phyloP scores from a whole-genome alignment of 2,329 filamentous ascomycete species.

The Aspergillus sp. region DNA sequence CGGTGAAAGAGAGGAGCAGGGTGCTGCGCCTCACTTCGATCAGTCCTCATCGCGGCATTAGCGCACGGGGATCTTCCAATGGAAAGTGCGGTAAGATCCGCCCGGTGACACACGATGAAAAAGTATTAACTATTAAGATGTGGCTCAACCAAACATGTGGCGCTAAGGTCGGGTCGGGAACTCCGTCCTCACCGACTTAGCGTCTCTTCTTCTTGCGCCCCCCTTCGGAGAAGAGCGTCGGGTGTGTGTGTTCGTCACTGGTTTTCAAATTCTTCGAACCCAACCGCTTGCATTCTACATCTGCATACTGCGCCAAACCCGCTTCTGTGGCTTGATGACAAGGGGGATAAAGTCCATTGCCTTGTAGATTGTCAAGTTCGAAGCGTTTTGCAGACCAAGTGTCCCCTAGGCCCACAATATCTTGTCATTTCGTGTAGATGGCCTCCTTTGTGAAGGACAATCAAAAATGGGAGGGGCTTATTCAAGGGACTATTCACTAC shows the following conservation, averaged over 20 bases:
- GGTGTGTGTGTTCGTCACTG: neutral
- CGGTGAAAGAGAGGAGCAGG: conserved; percentile 21
- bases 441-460: neutral
- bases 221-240: conserved; percentile 17
- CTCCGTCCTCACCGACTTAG: conserved; percentile 23
- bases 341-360: neutral
- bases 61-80: conserved; percentile 22
- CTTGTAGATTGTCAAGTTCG: too few relatives aligned
- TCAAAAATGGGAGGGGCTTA: neutral
- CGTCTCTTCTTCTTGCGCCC: neutral
- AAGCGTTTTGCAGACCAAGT: neutral
- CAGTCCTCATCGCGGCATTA: conserved; percentile 6
- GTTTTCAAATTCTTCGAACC: neutral
- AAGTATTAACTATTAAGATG: conserved; percentile 2
- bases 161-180: conserved; percentile 10
- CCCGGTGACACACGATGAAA: conserved; percentile 18
- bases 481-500: neutral
- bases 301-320: neutral
- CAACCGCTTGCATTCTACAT: neutral
- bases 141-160: conserved; percentile 25
- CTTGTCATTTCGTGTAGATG: neutral
- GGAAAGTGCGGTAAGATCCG: conserved; percentile 19
- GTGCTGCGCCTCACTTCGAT: conserved; percentile 22
- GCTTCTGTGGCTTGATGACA: neutral
- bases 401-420: neutral